Base-by-base conservation (phyloP, 2,329 filamentous ascomycete species). In the Aureobasidium sp. region DNA sequence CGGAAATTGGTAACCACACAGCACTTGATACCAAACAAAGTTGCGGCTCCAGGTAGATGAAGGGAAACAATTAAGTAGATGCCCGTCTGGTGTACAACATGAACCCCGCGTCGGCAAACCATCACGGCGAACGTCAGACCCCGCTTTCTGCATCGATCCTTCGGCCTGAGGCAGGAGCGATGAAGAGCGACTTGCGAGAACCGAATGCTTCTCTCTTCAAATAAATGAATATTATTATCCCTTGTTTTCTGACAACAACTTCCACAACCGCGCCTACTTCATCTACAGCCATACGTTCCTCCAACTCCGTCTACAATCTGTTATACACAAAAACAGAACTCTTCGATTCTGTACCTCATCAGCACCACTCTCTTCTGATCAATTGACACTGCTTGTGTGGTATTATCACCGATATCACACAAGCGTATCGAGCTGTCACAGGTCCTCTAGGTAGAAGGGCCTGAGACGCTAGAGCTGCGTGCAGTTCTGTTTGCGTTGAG, bases 381-480 rank as follows among this genome's bases (percentile, higher is more conserved):
- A 21, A 21, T 21, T 21, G 21, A 21, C 13, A 36, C n/a, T 45
- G 29, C 39, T 45, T 36, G n/a, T 27, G 41, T 21, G 51, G 25
- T 11, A 16, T 29, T 45, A 41, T 57, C 53, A 57, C 53, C 53
- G 36, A 29, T 37, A 2, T 14, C 39, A 37, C 32, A 39, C 30
- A 25, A 48, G 5, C 5, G 13, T 21, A 8, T n/a, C 21, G 27
- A 36, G 30, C 34, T 14, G 8, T 34, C 32, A 6, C 10, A 3
- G 10, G 2, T n/a, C 14, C 44, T 34, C 25, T 25, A 59, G 27
- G 36, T 30, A 1, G 57, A 41, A 11, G 49, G 59, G 4, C 41
- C 42, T 2, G 59, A 61, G 34, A 61, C 47, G 27, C 59, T 61
- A 34, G 59, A 61, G 27, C 59, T 61, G 30, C 59, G 48, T n/a